Evolutionary conservation across 495 filamentous ascomycete species (phyloP).

Genomic region (Lentithecium fluviatile): DNA sequence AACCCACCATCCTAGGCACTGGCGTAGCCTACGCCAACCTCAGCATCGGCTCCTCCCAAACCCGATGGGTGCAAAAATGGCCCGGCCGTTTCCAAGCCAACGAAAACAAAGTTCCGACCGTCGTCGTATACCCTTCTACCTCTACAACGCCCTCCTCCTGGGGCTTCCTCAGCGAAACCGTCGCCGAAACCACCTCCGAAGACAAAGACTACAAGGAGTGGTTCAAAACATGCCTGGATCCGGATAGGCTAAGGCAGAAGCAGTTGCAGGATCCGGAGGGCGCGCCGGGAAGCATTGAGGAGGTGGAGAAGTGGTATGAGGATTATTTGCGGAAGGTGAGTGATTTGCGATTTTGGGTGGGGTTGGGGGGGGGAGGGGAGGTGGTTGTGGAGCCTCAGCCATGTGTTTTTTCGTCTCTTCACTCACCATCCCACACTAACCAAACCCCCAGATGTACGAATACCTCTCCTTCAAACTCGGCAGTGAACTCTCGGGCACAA

Average conservation of each 20-base stretch:
- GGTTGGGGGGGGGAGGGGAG: too few species aligned
- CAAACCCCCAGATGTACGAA: conserved; percentile 40
- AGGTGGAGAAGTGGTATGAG: conserved; percentile 56
- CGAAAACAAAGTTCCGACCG: conserved; percentile 61
- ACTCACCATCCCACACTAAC: neutral
- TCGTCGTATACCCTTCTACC: conserved; percentile 50
- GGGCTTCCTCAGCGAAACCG: conserved; percentile 54
- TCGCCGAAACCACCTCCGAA: conserved; percentile 47
- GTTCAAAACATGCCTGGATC: conserved; percentile 63
- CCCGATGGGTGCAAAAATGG: conserved; percentile 61
- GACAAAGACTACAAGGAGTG: conserved; percentile 50
- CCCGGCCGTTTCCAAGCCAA: conserved; percentile 55
- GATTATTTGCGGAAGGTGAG: conserved; percentile 56
- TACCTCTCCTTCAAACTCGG: conserved; percentile 53
- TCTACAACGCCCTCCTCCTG: conserved; percentile 39
- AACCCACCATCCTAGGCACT: conserved; percentile 29
- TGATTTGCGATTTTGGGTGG: too few species aligned
- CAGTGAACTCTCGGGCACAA: conserved; percentile 42
- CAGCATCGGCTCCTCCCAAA: conserved; percentile 47
- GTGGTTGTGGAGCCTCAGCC: too few species aligned
- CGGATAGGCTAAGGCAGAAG: conserved; percentile 43
- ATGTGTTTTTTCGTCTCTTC: too few species aligned
- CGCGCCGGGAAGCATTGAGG: conserved; percentile 35
- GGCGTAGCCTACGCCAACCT: conserved; percentile 55
- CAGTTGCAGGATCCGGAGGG: conserved; percentile 38